Evolutionary conservation across 306 rosid species (phyloP).

Genomic region (Prunus dulcis): DNA sequence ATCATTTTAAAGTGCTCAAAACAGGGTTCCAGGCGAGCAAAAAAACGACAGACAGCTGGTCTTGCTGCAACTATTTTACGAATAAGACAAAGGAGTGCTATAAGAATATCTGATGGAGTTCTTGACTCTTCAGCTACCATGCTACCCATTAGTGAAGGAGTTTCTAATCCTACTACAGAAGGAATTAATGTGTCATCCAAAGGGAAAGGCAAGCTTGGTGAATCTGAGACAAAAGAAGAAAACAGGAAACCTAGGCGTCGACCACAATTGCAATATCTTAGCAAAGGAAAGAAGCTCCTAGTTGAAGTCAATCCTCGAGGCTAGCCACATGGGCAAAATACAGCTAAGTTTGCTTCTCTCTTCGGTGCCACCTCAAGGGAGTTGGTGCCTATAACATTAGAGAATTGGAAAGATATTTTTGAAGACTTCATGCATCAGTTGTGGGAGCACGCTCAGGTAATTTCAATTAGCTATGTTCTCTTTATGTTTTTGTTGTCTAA

Average conservation of each 20-base stretch:
- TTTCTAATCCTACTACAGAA: background rate
- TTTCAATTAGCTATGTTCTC: too few relatives aligned
- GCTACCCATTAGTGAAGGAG: background rate
- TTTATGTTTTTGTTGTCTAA: background rate
- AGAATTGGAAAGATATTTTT: background rate
- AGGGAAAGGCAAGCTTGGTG: background rate
- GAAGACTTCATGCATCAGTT: background rate
- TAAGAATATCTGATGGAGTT: background rate
- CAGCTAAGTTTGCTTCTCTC: background rate
- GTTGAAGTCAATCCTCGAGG: background rate
- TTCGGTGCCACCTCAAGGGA: background rate
- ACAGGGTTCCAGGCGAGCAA: background rate
- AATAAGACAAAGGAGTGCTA: background rate
- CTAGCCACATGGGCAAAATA: background rate
- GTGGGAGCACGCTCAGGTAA: background rate
- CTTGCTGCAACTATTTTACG: background rate
- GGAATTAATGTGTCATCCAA: background rate
- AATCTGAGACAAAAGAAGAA: background rate
- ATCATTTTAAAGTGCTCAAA: background rate
- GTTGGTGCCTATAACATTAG: background rate
- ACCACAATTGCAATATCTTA: background rate
- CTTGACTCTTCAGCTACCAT: background rate
- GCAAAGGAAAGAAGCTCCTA: background rate
- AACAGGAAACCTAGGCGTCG: background rate
- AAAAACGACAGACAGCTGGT: background rate